These are phyloP conservation scores for Sordariomycetes sp. DNA, from an alignment of 2,329 filamentous ascomycete species.

Conservation along the genomic window DNA sequence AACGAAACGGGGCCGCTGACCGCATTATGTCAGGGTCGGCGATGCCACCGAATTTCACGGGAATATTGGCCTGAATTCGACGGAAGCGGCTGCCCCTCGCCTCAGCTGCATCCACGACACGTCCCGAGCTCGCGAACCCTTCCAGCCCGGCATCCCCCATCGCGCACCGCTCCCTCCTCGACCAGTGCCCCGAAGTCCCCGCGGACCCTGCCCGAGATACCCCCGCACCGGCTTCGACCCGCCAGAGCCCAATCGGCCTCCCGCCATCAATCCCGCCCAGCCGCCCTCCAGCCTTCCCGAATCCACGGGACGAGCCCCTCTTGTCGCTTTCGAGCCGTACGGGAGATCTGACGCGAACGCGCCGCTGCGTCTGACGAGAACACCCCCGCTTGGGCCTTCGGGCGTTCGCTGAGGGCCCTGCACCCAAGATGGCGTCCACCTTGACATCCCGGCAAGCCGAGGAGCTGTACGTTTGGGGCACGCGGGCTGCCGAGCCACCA, in stretches of 20 bases:
- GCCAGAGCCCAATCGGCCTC: not conserved
- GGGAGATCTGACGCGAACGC: not conserved
- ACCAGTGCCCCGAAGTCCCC: not conserved
- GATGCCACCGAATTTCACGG: not conserved
- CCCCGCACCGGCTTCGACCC: not conserved
- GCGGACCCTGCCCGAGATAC: not conserved
- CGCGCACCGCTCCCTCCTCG: not conserved
- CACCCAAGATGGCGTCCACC: slow-evolving; percentile 19
- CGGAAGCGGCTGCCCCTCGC: not conserved
- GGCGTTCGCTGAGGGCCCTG: not conserved
- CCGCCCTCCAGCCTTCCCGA: not conserved
- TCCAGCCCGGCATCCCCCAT: not conserved
- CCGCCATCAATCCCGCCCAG: not conserved
- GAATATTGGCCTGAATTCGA: not conserved
- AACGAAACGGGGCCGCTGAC: not conserved
- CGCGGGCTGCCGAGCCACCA: not conserved
- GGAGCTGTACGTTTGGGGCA: slow-evolving; percentile 58
- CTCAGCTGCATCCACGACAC: not conserved
- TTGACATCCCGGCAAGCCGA: slow-evolving; percentile 74
- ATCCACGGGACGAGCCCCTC: not conserved
- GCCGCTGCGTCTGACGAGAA: not conserved
- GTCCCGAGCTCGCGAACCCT: not conserved
- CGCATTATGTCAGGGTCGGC: not conserved
- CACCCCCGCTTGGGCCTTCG: not conserved
- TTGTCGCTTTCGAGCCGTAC: not conserved